A percentile compares a stretch with the other conserved stretches of the same genome.
These are phyloP conservation scores for Leccinum fallax DNA, from an alignment of 1,284 basidiomycete species.

Conservation along the genomic window DNA sequence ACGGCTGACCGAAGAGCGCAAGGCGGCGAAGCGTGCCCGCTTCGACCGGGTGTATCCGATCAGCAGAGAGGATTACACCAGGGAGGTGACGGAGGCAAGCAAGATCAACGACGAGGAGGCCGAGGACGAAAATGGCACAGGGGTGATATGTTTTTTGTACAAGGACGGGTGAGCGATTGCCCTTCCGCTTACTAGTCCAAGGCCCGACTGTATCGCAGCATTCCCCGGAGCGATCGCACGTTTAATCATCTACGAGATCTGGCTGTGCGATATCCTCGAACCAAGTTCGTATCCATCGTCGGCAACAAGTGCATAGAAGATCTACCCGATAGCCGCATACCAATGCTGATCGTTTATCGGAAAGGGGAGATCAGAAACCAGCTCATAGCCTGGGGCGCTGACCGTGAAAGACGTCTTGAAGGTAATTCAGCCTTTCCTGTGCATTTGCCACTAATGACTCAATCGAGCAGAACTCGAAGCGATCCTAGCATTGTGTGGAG, in stretches of 20 bases:
- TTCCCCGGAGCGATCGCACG: conserved; percentile 79
- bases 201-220: conserved; percentile 44
- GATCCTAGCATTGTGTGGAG: conserved; percentile 61
- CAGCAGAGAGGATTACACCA: conserved; percentile 89
- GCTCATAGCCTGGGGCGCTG: conserved; percentile 80
- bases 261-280: conserved; percentile 82
- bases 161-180: conserved; percentile 73
- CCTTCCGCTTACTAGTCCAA: conserved; percentile 1
- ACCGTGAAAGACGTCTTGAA: conserved; percentile 77
- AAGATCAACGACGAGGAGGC: conserved; percentile 65
- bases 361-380: conserved; percentile 90
- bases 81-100: conserved; percentile 94
- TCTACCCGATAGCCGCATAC: conserved; percentile 89
- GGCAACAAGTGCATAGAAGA: conserved; percentile 96
- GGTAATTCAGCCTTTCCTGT: conserved; percentile 49
- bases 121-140: conserved; percentile 71
- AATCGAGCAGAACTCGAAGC: conserved; percentile 65
- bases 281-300: conserved; percentile 96
- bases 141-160: conserved; percentile 87
- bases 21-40: conserved; percentile 62
- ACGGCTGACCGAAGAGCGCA: conserved; percentile 67
- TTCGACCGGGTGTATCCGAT: conserved; percentile 92
- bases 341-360: conserved; percentile 92
- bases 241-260: conserved; percentile 73
- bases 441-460: not conserved